Base-by-base conservation (phyloP, 257 asterid species). In the Leptodermis oblonga region DNA sequence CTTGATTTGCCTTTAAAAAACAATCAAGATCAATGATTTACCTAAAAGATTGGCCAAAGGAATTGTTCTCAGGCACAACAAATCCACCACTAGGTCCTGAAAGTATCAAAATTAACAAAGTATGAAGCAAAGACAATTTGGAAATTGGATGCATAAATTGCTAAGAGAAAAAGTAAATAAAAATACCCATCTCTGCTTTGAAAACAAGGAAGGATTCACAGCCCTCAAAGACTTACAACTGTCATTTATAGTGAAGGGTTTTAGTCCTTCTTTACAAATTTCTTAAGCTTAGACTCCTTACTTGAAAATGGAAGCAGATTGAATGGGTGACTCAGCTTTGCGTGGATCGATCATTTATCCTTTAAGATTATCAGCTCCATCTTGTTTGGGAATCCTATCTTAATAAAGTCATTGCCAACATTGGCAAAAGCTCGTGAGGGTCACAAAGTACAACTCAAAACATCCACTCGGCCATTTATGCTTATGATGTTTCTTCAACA, bases 31-130 rank as follows among this genome's bases (percentile, higher is more conserved):
- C 25, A 65, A 31, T 30, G 8, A 2, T 39, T 17, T 42, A 77
- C 85, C 85, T 77, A 72, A 81, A 81, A 15, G 80, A 58, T 37
- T 77, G 69, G 62, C 85, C 85, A 72, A 81, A 81, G 28, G 85
- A 73, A 75, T 81, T 77, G 61, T 48, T 67, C 11, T 60, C 69
- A 22, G 84, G 79, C 14, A 73, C 79, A 69, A 63, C 71, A 67
- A 76, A 80, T 45, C 56, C 74, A 61, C 28, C 74, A 33, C 42
- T 31, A 3, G 52, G 23, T 52, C n/a, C 59, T 52, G 55, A n/a
- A n/a, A n/a, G n/a, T n/a, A n/a, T n/a, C n/a, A n/a, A n/a, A n/a
- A n/a, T n/a, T n/a, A n/a, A n/a, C n/a, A n/a, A n/a, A n/a, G n/a
- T n/a, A n/a, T n/a, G n/a, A n/a, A n/a, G n/a, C n/a, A n/a, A n/a